phyloP scores from a whole-genome alignment of 257 asterid species.

The Scutellaria barbata region DNA sequence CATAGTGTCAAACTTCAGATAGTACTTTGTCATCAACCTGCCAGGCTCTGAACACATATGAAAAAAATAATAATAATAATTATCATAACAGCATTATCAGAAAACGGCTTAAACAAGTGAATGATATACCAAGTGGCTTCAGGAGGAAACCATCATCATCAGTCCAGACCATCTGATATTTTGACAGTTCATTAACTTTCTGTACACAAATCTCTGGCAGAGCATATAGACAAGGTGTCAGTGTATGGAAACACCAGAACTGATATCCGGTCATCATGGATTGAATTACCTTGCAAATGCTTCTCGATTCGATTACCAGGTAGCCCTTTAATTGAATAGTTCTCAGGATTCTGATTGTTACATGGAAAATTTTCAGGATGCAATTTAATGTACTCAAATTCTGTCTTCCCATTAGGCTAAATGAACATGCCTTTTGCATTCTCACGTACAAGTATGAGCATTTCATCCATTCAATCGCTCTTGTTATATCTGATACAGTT shows the following conservation, averaged over 20 bases:
- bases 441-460: constrained; percentile 93
- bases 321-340: constrained; percentile 69
- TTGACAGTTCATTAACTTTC: constrained; percentile 83
- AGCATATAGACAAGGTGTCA: constrained; percentile 36
- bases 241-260: constrained; percentile 6
- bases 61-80: constrained; percentile 28
- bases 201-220: constrained; percentile 79
- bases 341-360: constrained; percentile 78
- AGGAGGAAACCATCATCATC: constrained; percentile 93
- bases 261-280: constrained; percentile 32
- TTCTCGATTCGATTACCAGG: constrained; percentile 62
- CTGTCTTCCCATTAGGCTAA: constrained; percentile 34
- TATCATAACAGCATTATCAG: constrained; percentile 11
- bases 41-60: constrained; percentile 76
- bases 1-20: constrained; percentile 95
- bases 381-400: constrained; percentile 27
- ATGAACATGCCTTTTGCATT: constrained; percentile 83
- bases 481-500: constrained; percentile 83
- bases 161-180: constrained; percentile 89
- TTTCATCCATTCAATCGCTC: constrained; percentile 94
- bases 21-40: constrained; percentile 93
- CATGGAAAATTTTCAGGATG: constrained; percentile 45
- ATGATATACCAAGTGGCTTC: constrained; percentile 81
- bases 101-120: constrained; percentile 25
- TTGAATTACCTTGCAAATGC: constrained; percentile 78